Evolutionary conservation across 345 rosid species (phyloP), one percentile per base, ranked within the genome.

Genomic region (Linum tenue): DNA sequence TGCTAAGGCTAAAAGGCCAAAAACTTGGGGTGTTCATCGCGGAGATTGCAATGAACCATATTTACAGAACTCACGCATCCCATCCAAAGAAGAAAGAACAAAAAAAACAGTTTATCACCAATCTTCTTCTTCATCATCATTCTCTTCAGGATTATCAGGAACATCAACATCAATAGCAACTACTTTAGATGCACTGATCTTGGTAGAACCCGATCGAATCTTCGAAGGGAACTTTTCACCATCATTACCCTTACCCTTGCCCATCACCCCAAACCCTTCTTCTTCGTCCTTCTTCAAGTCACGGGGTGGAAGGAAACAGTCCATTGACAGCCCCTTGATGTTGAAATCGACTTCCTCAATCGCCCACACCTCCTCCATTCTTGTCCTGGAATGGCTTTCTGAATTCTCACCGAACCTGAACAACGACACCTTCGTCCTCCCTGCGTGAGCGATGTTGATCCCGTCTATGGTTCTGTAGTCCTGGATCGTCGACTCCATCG

Each of bases 261-360:
- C 63, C 31, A 78, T 69, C 66, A 53, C 70, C 36, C 68, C 79
- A 64, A 68, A 79, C 31, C 11, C 72, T 51, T 65, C 80, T 64
- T 70, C 82, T 41, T 89, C 88, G 39, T 83, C 95, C 57, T 82
- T 85, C 78, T 83, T 94, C 65, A 90, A 65, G 64, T 94, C 99
- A 60, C 86, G 78, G 5, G 99, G 99, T 1, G 97, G 96, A 70
- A 94, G 76, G 76, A 94, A 94, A 72, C 95, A 90, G 42, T 94
- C 99, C 81, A 78, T 85, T 0, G 91, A 81, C 76, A 94, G 64
- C 14, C 99, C 99, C n/a, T 83, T 80, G 0, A 94, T 83, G 76
- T 94, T 94, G 68, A 94, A 94, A 65, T 90, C 99, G 58, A 90
- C 79, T 72, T 94, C 99, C 68, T 94, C 97, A 15, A 94, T 94